Conservation (phyloP, 805 yeast genomes). For the Maudiozyma barnettii region DNA sequence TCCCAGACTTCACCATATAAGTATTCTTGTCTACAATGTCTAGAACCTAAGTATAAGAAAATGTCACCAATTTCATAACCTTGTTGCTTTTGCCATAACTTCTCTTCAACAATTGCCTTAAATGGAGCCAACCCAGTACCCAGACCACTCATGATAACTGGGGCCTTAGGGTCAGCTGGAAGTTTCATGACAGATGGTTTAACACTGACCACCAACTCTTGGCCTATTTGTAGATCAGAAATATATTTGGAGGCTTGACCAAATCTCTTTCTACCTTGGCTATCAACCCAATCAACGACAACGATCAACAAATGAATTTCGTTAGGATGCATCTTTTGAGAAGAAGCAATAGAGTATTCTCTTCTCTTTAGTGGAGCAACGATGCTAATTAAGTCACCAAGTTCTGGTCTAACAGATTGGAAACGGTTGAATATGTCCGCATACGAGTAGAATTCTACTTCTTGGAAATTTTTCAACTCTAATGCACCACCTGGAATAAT, state of each 20-base stretch:
- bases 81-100: slow-evolving; percentile 83
- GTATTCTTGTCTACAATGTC: slow-evolving; percentile 92
- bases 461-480: slow-evolving; percentile 75
- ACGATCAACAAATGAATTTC: slow-evolving; percentile 87
- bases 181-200: slow-evolving; percentile 96
- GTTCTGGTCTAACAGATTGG: slow-evolving; percentile 69
- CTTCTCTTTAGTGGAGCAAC: slow-evolving; percentile 89
- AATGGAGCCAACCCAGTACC: slow-evolving; percentile 98
- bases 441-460: slow-evolving; percentile 70
- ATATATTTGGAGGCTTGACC: slow-evolving; percentile 93
- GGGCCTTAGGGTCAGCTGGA: slow-evolving; percentile 79
- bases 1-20: slow-evolving; percentile 96
- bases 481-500: slow-evolving; percentile 76
- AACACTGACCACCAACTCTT: slow-evolving; percentile 85
- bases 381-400: slow-evolving; percentile 58
- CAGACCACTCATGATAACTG: slow-evolving; percentile 92
- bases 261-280: slow-evolving; percentile 72
- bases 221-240: slow-evolving; percentile 68
- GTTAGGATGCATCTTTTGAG: slow-evolving; percentile 85
- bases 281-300: slow-evolving; percentile 92
- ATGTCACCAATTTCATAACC: slow-evolving; percentile 86
- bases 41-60: slow-evolving; percentile 81
- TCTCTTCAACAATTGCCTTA: slow-evolving; percentile 94
- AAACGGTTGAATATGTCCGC: slow-evolving; percentile 74
- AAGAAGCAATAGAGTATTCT: slow-evolving; percentile 95